phyloP scores from a whole-genome alignment of 805 yeast genomes.

The Metschnikowia cubensis region DNA sequence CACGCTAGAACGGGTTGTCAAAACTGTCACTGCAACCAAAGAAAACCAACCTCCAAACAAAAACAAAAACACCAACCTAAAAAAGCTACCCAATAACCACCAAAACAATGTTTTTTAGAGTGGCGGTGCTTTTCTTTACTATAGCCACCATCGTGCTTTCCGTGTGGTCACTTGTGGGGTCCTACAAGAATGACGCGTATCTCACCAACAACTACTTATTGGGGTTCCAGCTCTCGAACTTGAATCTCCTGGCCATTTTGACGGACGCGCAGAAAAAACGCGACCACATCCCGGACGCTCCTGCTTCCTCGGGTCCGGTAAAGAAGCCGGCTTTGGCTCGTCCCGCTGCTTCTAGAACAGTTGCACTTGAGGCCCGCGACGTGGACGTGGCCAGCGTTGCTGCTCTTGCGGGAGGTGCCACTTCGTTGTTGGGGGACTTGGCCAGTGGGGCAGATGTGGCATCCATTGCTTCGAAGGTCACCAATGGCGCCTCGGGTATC shows the following conservation, averaged over 20 bases:
- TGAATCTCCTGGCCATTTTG: constrained; percentile 31
- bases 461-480: constrained; percentile 7
- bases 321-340: no score
- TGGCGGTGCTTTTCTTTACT: constrained; percentile 30
- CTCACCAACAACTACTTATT: constrained; percentile 35
- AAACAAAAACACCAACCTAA: no score
- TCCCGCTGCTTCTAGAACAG: constrained; percentile 6
- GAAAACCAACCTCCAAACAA: no score
- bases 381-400: constrained; percentile 5
- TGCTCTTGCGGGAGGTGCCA: constrained; percentile 4
- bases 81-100: no score
- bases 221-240: constrained; percentile 31
- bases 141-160: constrained; percentile 29
- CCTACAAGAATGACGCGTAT: constrained; percentile 32
- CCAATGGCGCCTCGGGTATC: constrained; percentile 3
- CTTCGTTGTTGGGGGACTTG: constrained; percentile 1
- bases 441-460: constrained; percentile 6
- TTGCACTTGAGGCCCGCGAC: background rate
- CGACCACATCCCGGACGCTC: background rate
- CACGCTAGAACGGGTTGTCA: no score
- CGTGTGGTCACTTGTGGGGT: constrained; percentile 36
- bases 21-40: no score
- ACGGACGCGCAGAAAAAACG: constrained; percentile 10
- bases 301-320: no score
- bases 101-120: constrained; percentile 26